Conservation (phyloP, 495 filamentous ascomycete species). For the Neurospora sp. region DNA sequence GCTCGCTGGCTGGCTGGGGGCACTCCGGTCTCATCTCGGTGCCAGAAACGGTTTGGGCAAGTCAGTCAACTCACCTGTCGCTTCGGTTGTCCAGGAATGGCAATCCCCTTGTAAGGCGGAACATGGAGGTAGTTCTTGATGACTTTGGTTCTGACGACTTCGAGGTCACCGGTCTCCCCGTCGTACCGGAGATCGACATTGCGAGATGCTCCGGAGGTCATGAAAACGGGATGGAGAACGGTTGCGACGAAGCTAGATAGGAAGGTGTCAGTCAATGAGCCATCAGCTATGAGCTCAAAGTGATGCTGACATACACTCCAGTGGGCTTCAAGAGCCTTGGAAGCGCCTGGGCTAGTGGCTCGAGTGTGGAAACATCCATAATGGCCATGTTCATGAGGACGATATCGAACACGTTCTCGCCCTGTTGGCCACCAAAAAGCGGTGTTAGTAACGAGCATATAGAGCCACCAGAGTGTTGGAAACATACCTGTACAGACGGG, state of each 20-base stretch:
- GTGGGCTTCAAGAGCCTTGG: slow-evolving; percentile 22
- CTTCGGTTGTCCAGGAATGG: slow-evolving; percentile 19
- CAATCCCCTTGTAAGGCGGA: slow-evolving; percentile 23
- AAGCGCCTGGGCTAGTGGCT: slow-evolving; percentile 24
- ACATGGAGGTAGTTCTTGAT: slow-evolving; percentile 28
- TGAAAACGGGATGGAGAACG: slow-evolving; percentile 34
- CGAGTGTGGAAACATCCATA: slow-evolving; percentile 32
- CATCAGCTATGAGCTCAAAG: background rate
- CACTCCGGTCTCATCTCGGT: background rate
- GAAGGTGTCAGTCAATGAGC: background rate
- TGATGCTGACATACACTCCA: slow-evolving; percentile 25
- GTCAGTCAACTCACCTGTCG: slow-evolving; percentile 18
- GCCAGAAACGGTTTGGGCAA: background rate
- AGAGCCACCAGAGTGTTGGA: background rate
- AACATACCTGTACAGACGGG: too few relatives aligned
- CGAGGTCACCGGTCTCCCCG: slow-evolving; percentile 13
- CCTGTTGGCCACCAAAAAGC: background rate
- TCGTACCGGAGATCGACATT: slow-evolving; percentile 17
- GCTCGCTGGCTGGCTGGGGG: background rate
- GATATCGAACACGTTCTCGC: slow-evolving; percentile 19
- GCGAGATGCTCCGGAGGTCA: slow-evolving; percentile 26
- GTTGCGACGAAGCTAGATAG: slow-evolving; percentile 30
- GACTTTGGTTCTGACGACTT: slow-evolving; percentile 16
- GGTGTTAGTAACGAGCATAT: too few relatives aligned
- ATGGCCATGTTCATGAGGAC: slow-evolving; percentile 35